Evolutionary conservation across 1,284 basidiomycete species (phyloP), one percentile per base, ranked within the genome.

Genomic region (Boletus semigastroideus): DNA sequence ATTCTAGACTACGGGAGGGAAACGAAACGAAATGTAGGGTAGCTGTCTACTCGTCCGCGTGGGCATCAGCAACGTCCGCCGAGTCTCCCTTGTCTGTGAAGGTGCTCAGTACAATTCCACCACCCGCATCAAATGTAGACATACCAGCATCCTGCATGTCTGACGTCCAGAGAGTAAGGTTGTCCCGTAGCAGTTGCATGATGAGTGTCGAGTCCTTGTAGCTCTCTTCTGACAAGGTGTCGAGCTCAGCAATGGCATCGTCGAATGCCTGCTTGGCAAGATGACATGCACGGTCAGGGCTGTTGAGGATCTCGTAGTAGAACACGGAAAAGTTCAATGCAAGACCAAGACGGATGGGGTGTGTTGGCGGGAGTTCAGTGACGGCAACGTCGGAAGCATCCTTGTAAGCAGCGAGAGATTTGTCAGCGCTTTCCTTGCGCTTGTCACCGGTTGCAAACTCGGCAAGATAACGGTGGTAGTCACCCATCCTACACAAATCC

Each of bases 261-360:
- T 99, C 96, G 72, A 99, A 99, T 19, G 96, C 96, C 79, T 98
- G 95, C 84, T 99, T 99, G 73, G 96, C 96, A 65, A 98, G 92
- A 74, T 98, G 95, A 82, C 96, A 99, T 55, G 96, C 96, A 74
- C 94, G 93, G 78, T 98, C 96, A 66, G 96, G 96, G 72, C 89
- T 92, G 87, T 99, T 99, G 75, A 99, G 88, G 75, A 99, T 98
- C 78, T 99, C 97, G 80, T 98, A 99, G 87, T 99, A 99, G 84
- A 99, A 99, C 55, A 99, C 96, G 57, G 94, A 98, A 86, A 99
- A 99, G 87, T 99, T 99, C 70, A 99, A 84, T 46, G 96, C 97
- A 53, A 99, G 92, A 77, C 96, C 96, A 60, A 99, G 92, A 72
- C 96, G 94, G 77, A 99, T 99, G 64, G 96, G 96, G 82, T 99